Evolutionary conservation across 1,284 basidiomycete genomes (phyloP).

Genomic region (Puccinia novopanici): DNA sequence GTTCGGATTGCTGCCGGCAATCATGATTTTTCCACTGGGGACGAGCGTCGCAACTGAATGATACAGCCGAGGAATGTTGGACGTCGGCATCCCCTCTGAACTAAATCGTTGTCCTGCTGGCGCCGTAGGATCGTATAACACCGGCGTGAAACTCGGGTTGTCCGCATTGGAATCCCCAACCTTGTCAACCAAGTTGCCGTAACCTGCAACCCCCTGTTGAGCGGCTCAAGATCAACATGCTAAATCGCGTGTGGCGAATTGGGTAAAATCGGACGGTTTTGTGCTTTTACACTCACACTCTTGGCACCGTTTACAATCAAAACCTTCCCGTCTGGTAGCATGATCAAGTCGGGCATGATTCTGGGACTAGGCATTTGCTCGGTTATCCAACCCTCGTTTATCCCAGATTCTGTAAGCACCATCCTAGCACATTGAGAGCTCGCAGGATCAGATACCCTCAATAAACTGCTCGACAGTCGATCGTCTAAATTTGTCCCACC

Average conservation of each 20-base stretch:
- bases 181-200: constrained; percentile 73
- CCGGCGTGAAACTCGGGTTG: constrained; percentile 72
- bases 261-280: too few relatives aligned
- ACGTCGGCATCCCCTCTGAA: constrained; percentile 67
- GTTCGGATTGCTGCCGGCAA: constrained; percentile 81
- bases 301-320: constrained; percentile 75
- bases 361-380: constrained; percentile 74
- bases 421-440: constrained; percentile 74
- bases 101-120: constrained; percentile 69
- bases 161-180: constrained; percentile 76
- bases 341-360: constrained; percentile 72
- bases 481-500: constrained; percentile 75
- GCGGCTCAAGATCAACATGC: not conserved
- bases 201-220: constrained; percentile 66
- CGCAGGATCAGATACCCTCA: constrained; percentile 71
- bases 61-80: constrained; percentile 75
- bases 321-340: constrained; percentile 77
- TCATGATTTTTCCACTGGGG: constrained; percentile 61
- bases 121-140: constrained; percentile 71
- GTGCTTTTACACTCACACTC: constrained; percentile 64
- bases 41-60: constrained; percentile 63
- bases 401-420: constrained; percentile 68
- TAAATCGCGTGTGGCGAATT: too few relatives aligned
- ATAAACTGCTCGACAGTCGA: constrained; percentile 65
- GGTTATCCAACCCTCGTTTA: constrained; percentile 70